Evolutionary conservation across 352 stramenopile genomes (phyloP).

Genomic region (Pythium coloratum): DNA sequence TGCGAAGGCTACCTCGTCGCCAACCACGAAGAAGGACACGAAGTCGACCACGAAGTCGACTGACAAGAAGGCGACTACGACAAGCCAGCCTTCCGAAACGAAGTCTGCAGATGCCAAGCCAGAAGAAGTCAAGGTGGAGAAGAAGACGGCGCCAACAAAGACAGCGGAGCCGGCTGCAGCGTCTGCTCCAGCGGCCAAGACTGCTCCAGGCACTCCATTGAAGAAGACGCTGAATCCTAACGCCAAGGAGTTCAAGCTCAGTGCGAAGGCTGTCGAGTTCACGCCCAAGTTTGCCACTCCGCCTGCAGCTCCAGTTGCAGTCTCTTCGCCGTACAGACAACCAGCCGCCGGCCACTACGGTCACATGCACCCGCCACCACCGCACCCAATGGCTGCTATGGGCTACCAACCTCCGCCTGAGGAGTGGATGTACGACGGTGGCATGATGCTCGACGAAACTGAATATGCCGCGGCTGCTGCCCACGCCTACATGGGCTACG

Average conservation of each 20-base stretch:
- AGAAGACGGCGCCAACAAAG: slow-evolving; percentile 20
- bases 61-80: slow-evolving; percentile 18
- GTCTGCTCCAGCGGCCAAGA: slow-evolving; percentile 3
- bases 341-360: slow-evolving; percentile 33
- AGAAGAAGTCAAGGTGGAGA: slow-evolving; percentile 17
- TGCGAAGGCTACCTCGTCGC: slow-evolving; percentile 8
- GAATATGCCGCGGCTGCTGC: slow-evolving; percentile 49
- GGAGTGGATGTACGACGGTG: slow-evolving; percentile 76
- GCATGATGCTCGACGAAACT: slow-evolving; percentile 42
- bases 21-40: slow-evolving; percentile 10
- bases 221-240: slow-evolving; percentile 85
- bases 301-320: slow-evolving; percentile 11
- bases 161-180: neutral
- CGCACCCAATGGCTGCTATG: slow-evolving; percentile 40
- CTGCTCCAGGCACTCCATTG: slow-evolving; percentile 18
- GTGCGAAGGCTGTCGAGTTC: slow-evolving; percentile 56
- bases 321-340: slow-evolving; percentile 51
- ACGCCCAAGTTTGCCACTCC: slow-evolving; percentile 56
- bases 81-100: slow-evolving; percentile 8
- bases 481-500: slow-evolving; percentile 70
- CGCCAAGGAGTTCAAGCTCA: slow-evolving; percentile 88
- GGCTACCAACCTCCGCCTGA: slow-evolving; percentile 56
- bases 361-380: slow-evolving; percentile 35
- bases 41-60: slow-evolving; percentile 6
- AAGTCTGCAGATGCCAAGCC: slow-evolving; percentile 7